A percentile compares a stretch with the other conserved stretches of the same genome.
phyloP scores from a whole-genome alignment of 768 basidiomycete species.

The Panaeolus papilionaceus region DNA sequence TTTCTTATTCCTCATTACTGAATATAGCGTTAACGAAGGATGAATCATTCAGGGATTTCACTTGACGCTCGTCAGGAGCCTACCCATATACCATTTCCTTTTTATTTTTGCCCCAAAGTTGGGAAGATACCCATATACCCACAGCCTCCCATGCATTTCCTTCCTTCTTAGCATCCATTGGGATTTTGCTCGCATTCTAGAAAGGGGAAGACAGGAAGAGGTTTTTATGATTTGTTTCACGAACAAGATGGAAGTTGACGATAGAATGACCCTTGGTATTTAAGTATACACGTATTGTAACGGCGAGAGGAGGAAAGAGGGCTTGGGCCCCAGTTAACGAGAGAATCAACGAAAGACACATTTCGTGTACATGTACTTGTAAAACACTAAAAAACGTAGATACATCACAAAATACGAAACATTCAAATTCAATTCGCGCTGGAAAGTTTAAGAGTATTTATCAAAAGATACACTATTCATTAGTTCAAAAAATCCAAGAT shows the following conservation, averaged over 20 bases:
- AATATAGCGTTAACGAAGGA: not conserved
- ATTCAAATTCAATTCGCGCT: not conserved
- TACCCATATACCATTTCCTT: not conserved
- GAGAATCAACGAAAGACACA: not conserved
- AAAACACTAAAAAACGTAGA: not conserved
- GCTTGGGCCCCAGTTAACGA: not conserved
- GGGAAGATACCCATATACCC: not conserved
- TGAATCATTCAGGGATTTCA: not conserved
- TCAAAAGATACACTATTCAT: no score
- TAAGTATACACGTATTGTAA: not conserved
- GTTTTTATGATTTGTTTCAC: slow-evolving; percentile 5
- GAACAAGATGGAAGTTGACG: slow-evolving; percentile 1
- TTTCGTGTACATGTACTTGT: not conserved
- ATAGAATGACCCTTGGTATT: not conserved
- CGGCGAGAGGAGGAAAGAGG: not conserved
- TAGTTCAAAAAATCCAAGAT: no score
- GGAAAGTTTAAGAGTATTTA: no score
- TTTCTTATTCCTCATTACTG: not conserved
- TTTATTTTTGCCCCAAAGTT: not conserved
- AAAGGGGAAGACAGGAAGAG: not conserved
- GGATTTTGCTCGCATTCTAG: not conserved
- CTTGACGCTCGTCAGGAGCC: not conserved
- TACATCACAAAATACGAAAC: not conserved
- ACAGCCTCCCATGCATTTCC: not conserved
- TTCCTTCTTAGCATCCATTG: not conserved